Conservation (phyloP, 495 filamentous ascomycete genomes). For the Sabuloglossum arenarium region DNA sequence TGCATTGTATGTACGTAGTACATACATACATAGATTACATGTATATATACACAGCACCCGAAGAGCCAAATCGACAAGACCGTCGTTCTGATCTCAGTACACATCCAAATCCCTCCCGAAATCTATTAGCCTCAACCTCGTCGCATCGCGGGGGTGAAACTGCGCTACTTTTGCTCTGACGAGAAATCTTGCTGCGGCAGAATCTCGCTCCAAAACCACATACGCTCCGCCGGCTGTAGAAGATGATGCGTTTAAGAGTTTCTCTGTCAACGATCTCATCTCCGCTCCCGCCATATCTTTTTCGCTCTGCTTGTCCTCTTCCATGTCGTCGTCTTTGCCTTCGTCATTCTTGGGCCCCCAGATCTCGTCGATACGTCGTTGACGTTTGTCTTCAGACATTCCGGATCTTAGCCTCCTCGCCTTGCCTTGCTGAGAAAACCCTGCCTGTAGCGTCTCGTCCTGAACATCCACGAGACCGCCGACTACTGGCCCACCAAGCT, state of each 20-base stretch:
- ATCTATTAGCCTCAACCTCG: slow-evolving; percentile 54
- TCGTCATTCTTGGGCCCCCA: slow-evolving; percentile 27
- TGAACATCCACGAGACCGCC: slow-evolving; percentile 49
- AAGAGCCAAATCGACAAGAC: too few species aligned
- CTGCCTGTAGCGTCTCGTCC: slow-evolving; percentile 36
- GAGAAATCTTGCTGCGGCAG: slow-evolving; percentile 64
- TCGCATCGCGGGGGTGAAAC: slow-evolving; percentile 69
- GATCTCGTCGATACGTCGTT: slow-evolving; percentile 56
- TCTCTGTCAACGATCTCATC: slow-evolving; percentile 43
- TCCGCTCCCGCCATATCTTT: slow-evolving; percentile 46
- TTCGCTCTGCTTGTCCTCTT: slow-evolving; percentile 21
- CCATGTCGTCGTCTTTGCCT: slow-evolving; percentile 14
- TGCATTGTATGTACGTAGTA: too few species aligned
- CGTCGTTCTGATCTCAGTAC: slow-evolving; percentile 9
- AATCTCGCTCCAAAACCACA: slow-evolving; percentile 47
- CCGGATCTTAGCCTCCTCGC: slow-evolving; percentile 36
- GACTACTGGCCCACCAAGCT: slow-evolving; percentile 66
- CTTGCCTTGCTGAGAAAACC: slow-evolving; percentile 53
- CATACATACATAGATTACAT: too few species aligned
- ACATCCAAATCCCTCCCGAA: slow-evolving; percentile 63
- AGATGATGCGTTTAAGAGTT: slow-evolving; percentile 35
- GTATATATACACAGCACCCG: too few species aligned
- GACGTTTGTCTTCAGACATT: slow-evolving; percentile 25
- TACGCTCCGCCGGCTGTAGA: slow-evolving; percentile 44
- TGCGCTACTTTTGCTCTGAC: slow-evolving; percentile 69